These are phyloP conservation scores for Chrysopogon serrulatus DNA, from an alignment of 176 grass and related monocot species.

Conservation along the genomic window DNA sequence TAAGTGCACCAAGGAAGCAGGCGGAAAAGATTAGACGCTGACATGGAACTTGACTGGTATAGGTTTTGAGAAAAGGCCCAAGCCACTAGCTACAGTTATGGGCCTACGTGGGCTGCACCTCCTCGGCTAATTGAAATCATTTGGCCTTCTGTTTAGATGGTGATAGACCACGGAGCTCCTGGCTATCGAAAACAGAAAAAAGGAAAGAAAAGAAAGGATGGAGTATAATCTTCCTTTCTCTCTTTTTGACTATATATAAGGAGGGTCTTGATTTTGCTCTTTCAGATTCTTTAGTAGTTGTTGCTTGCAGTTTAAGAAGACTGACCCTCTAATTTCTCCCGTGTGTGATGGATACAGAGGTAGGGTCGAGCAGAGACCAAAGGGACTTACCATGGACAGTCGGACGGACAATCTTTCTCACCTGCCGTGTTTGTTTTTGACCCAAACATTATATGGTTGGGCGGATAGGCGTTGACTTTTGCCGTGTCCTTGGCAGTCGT, in stretches of 20 bases:
- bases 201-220: not conserved
- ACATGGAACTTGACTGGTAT: not conserved
- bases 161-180: too few relatives aligned
- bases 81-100: not conserved
- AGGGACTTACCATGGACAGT: not conserved
- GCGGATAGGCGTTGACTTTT: not conserved
- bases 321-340: not conserved
- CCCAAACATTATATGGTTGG: not conserved
- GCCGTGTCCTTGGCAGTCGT: not conserved
- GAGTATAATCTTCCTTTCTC: too few relatives aligned
- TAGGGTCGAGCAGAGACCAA: not conserved
- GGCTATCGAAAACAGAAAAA: too few relatives aligned
- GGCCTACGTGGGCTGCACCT: not conserved
- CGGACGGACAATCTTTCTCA: not conserved
- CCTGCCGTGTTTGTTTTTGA: not conserved
- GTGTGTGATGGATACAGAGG: not conserved
- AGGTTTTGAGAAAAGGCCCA: not conserved
- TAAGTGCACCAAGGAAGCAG: not conserved
- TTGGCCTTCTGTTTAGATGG: not conserved
- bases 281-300: not conserved
- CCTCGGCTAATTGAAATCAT: not conserved
- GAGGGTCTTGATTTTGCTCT: too few relatives aligned
- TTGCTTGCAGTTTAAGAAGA: not conserved
- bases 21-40: not conserved
- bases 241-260: too few relatives aligned